Conservation (phyloP, 306 rosid genomes). For the Leucaena leucocephala region DNA sequence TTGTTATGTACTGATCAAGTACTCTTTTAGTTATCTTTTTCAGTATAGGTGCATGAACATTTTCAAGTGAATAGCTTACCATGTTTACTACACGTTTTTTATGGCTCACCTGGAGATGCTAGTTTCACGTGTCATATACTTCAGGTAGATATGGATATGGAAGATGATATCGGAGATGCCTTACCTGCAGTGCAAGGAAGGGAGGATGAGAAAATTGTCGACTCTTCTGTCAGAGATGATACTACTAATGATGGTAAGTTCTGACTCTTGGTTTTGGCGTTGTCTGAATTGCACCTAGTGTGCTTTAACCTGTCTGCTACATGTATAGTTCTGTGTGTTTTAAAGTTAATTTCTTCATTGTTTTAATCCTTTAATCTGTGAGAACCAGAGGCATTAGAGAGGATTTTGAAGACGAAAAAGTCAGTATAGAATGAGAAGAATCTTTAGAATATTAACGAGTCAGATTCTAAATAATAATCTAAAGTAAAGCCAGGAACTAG, state of each 20-base stretch:
- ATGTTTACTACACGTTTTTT: neutral
- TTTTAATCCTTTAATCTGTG: neutral
- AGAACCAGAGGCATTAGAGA: too few relatives aligned
- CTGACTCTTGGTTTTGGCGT: neutral
- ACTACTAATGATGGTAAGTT: constrained; percentile 35
- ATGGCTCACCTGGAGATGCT: constrained; percentile 8
- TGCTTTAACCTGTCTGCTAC: constrained; percentile 28
- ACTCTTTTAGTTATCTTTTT: neutral
- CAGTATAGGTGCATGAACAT: neutral
- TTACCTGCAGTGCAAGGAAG: constrained; percentile 53
- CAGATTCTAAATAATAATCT: neutral
- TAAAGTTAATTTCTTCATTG: neutral
- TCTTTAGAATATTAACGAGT: neutral
- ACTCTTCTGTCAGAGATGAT: constrained; percentile 46
- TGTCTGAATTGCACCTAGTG: constrained; percentile 30
- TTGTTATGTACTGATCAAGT: neutral
- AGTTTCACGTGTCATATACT: constrained; percentile 35
- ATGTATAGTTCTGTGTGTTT: constrained; percentile 20
- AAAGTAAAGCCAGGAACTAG: neutral
- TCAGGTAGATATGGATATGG: constrained; percentile 99
- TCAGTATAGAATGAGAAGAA: too few relatives aligned
- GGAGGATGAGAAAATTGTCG: constrained; percentile 50
- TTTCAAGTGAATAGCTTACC: constrained; percentile 6
- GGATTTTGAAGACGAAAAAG: too few relatives aligned
- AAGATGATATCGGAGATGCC: constrained; percentile 61